These are phyloP conservation scores for Pseudophaeomoniella oleicola DNA, from an alignment of 2,329 filamentous ascomycete species.

Conservation along the genomic window DNA sequence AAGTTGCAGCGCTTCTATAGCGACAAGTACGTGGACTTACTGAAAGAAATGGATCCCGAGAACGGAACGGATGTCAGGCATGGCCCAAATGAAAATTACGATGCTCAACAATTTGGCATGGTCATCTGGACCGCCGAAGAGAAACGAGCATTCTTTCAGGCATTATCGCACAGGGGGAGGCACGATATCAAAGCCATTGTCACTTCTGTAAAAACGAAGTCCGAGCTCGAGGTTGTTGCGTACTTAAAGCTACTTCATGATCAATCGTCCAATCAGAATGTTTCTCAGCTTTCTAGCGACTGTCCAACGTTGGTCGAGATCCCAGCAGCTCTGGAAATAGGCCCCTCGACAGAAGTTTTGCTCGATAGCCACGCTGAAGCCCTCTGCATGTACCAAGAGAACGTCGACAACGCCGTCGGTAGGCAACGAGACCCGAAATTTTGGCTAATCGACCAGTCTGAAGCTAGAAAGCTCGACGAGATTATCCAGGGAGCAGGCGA, in stretches of 20 bases:
- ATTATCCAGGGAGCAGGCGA: conserved; percentile 9
- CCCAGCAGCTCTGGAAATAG: conserved; percentile 60
- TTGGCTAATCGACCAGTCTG: conserved; percentile 46
- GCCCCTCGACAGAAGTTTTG: conserved; percentile 45
- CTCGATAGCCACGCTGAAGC: conserved; percentile 57
- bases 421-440: conserved; percentile 42
- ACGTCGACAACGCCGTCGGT: conserved; percentile 46
- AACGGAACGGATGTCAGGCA: conserved; percentile 23
- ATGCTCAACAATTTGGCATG: conserved; percentile 49
- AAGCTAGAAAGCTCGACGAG: conserved; percentile 18
- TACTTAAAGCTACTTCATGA: conserved; percentile 51
- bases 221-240: conserved; percentile 55
- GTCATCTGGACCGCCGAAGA: conserved; percentile 57
- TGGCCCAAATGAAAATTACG: conserved; percentile 12
- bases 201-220: conserved; percentile 52
- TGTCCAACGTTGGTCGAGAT: conserved; percentile 39
- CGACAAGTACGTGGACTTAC: conserved; percentile 33
- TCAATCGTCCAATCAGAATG: conserved; percentile 27
- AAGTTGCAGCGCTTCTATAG: conserved; percentile 27
- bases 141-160: conserved; percentile 55
- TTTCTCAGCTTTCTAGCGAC: conserved; percentile 18
- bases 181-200: conserved; percentile 50
- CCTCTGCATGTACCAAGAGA: conserved; percentile 50
- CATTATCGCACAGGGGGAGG: conserved; percentile 48
- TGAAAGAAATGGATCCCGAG: conserved; percentile 46